phyloP scores from a whole-genome alignment of 129 eudicot genomes.

The Erigeron canadensis region DNA sequence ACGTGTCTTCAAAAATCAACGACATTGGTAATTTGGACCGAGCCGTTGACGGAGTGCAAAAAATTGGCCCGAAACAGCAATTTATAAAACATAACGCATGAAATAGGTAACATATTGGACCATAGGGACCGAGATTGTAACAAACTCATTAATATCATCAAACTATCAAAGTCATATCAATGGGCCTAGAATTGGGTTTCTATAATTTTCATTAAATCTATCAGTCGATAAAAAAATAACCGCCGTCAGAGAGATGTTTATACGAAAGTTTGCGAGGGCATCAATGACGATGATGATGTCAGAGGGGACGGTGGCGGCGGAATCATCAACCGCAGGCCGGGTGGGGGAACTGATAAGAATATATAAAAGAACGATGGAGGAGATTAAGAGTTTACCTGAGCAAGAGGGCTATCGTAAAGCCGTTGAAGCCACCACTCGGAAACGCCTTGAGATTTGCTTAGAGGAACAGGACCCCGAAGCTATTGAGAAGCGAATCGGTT shows the following conservation, averaged over 20 bases:
- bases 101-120: too few relatives aligned
- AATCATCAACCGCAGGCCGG: neutral
- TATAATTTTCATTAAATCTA: too few relatives aligned
- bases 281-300: neutral
- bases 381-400: constrained; percentile 76
- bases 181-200: too few relatives aligned
- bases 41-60: too few relatives aligned
- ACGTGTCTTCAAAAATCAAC: too few relatives aligned
- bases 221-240: neutral
- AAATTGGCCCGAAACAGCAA: too few relatives aligned
- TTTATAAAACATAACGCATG: too few relatives aligned
- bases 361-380: constrained; percentile 65
- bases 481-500: constrained; percentile 71
- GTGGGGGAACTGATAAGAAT: constrained; percentile 37
- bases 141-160: too few relatives aligned
- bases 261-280: neutral
- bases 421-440: constrained; percentile 77
- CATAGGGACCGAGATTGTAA: too few relatives aligned
- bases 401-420: constrained; percentile 83
- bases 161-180: too few relatives aligned
- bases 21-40: too few relatives aligned
- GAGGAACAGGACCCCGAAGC: constrained; percentile 78
- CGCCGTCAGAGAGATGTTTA: neutral
- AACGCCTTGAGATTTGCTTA: constrained; percentile 68
- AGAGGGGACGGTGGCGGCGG: neutral